phyloP scores from a whole-genome alignment of 2,329 filamentous ascomycete species.

The Metarhizium brunneum region DNA sequence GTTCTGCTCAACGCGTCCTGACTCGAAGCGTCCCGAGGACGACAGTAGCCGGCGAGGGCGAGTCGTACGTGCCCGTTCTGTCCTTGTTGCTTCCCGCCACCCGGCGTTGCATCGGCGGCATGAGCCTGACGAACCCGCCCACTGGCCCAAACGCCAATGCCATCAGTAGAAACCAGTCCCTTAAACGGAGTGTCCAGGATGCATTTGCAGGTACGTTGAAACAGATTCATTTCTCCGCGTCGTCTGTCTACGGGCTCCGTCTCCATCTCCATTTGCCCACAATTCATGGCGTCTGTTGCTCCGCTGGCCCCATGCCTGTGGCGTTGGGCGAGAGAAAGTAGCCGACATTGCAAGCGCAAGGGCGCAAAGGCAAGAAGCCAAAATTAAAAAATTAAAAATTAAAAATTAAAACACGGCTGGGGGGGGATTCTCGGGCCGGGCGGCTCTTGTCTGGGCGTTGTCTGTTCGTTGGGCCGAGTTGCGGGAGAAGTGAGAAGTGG shows the following conservation, averaged over 20 bases:
- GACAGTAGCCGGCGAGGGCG: no score
- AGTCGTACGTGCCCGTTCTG: no score
- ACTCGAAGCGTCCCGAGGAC: no score
- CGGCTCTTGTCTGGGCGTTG: no score
- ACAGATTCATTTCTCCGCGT: neutral
- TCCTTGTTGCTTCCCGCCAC: neutral
- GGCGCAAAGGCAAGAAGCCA: neutral
- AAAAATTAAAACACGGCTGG: no score
- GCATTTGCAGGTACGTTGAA: conserved; percentile 45
- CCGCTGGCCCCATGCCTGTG: neutral
- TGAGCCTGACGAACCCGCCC: conserved; percentile 47
- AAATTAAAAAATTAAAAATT: no score
- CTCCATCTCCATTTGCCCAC: neutral
- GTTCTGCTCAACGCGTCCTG: no score
- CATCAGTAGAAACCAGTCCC: conserved; percentile 28
- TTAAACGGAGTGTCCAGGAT: conserved; percentile 52
- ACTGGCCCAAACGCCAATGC: conserved; percentile 39
- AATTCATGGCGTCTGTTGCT: neutral
- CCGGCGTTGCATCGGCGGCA: conserved; percentile 13
- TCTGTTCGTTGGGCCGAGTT: no score
- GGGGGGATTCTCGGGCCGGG: no score
- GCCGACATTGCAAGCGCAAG: neutral
- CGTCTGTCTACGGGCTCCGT: neutral
- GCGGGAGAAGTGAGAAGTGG: no score
- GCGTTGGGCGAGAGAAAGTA: neutral